Evolutionary conservation across 139 green algal genomes (phyloP), one percentile per base, ranked within the genome.

Genomic region (Limnomonas spitsbergensis): DNA sequence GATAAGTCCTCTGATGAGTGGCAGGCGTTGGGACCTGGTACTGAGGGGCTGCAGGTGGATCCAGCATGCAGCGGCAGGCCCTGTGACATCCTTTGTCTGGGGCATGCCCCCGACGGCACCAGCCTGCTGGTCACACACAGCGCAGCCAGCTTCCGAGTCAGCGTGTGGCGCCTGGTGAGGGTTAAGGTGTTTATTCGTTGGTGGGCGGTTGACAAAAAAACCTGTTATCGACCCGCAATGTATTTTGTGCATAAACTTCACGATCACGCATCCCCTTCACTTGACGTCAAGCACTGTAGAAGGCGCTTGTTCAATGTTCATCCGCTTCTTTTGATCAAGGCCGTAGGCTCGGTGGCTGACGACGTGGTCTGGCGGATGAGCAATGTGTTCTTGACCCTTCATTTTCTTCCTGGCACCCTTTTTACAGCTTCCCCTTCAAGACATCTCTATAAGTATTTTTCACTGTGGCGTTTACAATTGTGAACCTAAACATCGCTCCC

Each of bases 141-240:
- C 56, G n/a, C 56, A 38, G 27, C n/a, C n/a, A 36, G 24, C 7
- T 70, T 9, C 56, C 27, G 56, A 32, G 14, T 70, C 56, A 70
- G 56, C 29, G 56, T 70, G n/a, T 70, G 56, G 56, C 27, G 29
- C 4, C 24, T 70, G 56, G 56, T 70, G 56, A 36, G 56, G 27
- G 56, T 61, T 61, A 20, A 61, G 47, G 14, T 29, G 47, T 20
- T 61, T 61, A 14, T 20, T 61, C 47, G n/a, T 61, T 61, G 20
- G 47, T 61, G 14, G 20, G 47, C 47, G 20, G 47, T 61, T 29
- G 47, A 61, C 20, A 61, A 61, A 61, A 29, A 61, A 61, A 20
- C 20, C 14, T 20, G 14, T 20, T 20, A 61, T 14, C 14, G 14
- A 20, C 20, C 47, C 47, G 14, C 20, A 20, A 61, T 61, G 47